A percentile compares a stretch with the other conserved stretches of the same genome.
Conservation (phyloP, 805 yeast species). For the Starmera dryadoides region DNA sequence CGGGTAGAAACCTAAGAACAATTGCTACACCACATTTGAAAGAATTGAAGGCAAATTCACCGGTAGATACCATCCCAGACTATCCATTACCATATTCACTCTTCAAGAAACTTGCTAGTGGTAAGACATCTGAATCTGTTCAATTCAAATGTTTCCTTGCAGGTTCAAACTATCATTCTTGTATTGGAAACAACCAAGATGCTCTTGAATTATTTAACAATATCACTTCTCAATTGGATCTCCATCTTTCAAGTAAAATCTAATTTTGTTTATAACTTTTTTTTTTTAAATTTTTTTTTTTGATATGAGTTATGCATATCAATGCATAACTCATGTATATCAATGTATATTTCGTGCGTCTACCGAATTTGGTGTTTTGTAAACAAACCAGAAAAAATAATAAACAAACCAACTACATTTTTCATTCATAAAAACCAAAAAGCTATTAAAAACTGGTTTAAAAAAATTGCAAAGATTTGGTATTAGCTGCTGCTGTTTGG, state of each 20-base stretch:
- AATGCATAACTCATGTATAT: too few species aligned
- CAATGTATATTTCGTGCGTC: too few species aligned
- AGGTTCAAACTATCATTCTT: constrained; percentile 10
- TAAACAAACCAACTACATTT: too few species aligned
- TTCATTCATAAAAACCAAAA: neutral
- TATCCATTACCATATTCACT: constrained; percentile 20
- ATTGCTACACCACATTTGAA: constrained; percentile 17
- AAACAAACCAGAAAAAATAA: neutral
- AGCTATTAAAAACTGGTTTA: neutral
- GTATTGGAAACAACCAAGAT: constrained; percentile 12
- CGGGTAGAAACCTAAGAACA: constrained; percentile 19
- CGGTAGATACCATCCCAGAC: constrained; percentile 9
- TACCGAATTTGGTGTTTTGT: neutral
- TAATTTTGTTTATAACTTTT: neutral
- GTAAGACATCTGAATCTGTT: neutral
- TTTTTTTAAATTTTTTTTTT: neutral
- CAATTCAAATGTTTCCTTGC: constrained; percentile 10
- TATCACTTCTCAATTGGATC: constrained; percentile 3
- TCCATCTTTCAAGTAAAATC: too few species aligned
- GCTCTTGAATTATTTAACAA: constrained; percentile 7
- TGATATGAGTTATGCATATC: too few species aligned
- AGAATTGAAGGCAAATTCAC: constrained; percentile 4
- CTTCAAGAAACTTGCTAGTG: constrained; percentile 11
- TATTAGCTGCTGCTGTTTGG: too few species aligned
- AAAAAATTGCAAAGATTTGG: too few species aligned